These are phyloP conservation scores for Lodderomyces elongisporus DNA, from an alignment of 1,139 yeast species.

Conservation along the genomic window DNA sequence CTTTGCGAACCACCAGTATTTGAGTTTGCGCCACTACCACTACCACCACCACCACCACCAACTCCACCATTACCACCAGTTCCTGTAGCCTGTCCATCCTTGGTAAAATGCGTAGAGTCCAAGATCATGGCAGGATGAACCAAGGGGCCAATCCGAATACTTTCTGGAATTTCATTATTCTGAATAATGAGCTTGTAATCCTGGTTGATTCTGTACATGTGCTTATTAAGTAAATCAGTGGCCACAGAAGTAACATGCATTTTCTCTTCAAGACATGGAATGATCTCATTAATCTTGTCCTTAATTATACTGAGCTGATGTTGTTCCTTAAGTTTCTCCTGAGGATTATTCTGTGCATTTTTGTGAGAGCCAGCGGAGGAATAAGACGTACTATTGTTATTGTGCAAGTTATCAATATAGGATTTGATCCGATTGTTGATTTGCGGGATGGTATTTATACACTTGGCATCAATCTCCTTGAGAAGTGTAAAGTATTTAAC, in stretches of 20 bases:
- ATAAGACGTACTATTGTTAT: too few species aligned
- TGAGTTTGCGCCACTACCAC: constrained; percentile 9
- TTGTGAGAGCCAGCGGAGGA: neutral
- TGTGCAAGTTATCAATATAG: constrained; percentile 47
- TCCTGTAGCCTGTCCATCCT: constrained; percentile 10
- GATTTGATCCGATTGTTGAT: constrained; percentile 53
- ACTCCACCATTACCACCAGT: constrained; percentile 5
- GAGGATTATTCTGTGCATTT: neutral
- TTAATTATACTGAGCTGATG: constrained; percentile 33
- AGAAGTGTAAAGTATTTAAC: constrained; percentile 81
- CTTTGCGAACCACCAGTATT: constrained; percentile 36
- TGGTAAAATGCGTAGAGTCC: constrained; percentile 21
- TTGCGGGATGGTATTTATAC: constrained; percentile 69
- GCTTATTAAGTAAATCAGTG: constrained; percentile 67
- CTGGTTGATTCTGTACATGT: constrained; percentile 68
- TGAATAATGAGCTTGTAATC: constrained; percentile 69
- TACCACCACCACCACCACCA: constrained; percentile 16
- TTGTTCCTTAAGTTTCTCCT: constrained; percentile 8
- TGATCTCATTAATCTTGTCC: constrained; percentile 56
- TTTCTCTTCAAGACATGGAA: constrained; percentile 93
- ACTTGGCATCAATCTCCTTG: constrained; percentile 93
- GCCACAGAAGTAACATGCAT: constrained; percentile 97
- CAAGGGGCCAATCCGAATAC: constrained; percentile 61
- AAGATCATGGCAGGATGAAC: constrained; percentile 89
- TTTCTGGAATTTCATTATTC: constrained; percentile 71